These are phyloP conservation scores for Sphaerulina populicola DNA, from an alignment of 2,329 filamentous ascomycete genomes.

Conservation along the genomic window DNA sequence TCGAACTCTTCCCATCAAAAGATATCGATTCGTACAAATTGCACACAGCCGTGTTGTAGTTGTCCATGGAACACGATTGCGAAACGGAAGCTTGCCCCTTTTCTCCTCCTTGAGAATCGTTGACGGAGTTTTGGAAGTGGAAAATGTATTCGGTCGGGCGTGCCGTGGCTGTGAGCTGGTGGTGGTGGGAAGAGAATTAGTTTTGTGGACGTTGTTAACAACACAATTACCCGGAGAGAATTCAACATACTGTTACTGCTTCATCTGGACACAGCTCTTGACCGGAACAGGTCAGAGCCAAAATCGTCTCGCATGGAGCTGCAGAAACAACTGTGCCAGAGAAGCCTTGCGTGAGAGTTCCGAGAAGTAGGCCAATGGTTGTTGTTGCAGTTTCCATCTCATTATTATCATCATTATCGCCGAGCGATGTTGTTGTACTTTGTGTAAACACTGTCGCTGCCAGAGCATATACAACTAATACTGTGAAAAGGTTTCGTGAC, in stretches of 20 bases:
- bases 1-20: conserved; percentile 1
- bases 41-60: conserved; percentile 4
- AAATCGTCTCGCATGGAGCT: conserved; percentile 5
- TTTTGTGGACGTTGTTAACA: background rate
- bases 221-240: background rate
- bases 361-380: conserved; percentile 3
- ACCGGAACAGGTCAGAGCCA: conserved; percentile 3
- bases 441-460: background rate
- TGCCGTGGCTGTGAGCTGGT: conserved; percentile 12
- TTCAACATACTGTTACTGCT: background rate
- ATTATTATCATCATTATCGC: too few species aligned
- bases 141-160: conserved; percentile 8
- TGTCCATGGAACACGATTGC: conserved; percentile 5
- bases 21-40: conserved; percentile 7
- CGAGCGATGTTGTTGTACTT: conserved; percentile 1
- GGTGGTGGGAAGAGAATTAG: background rate
- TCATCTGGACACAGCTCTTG: conserved; percentile 1
- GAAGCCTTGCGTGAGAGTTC: conserved; percentile 3
- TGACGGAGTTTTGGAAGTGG: conserved; percentile 6
- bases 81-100: conserved; percentile 3
- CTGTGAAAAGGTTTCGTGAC: background rate
- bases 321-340: conserved; percentile 7
- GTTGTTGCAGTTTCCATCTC: background rate
- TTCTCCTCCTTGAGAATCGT: background rate
- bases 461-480: background rate